phyloP scores from a whole-genome alignment of 1,284 basidiomycete genomes.

The Anthracocystis panici-leucophaei region DNA sequence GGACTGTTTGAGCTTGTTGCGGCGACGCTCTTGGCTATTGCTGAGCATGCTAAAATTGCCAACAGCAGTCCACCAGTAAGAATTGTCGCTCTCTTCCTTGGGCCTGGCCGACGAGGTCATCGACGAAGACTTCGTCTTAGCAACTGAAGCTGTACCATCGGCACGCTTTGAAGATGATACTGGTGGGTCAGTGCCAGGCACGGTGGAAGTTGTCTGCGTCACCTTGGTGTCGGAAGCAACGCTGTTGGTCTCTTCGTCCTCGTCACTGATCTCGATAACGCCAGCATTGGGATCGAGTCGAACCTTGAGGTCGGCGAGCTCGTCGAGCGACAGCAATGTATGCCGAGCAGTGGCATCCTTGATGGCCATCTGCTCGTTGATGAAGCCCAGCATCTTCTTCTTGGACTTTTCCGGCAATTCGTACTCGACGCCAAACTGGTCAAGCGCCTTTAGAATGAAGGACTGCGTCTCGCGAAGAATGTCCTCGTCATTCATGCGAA shows the following conservation, averaged over 20 bases:
- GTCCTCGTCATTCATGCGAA: constrained; percentile 68
- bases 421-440: constrained; percentile 50
- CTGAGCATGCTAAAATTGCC: constrained; percentile 36
- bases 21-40: constrained; percentile 39
- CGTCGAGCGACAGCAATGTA: constrained; percentile 56
- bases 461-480: constrained; percentile 62
- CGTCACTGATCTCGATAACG: constrained; percentile 48
- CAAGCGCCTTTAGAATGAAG: constrained; percentile 61
- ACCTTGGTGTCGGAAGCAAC: constrained; percentile 28
- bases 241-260: constrained; percentile 43
- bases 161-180: constrained; percentile 11
- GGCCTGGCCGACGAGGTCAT: constrained; percentile 5
- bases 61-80: constrained; percentile 51
- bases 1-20: constrained; percentile 54
- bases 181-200: not conserved
- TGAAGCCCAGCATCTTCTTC: constrained; percentile 58
- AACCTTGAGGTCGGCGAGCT: constrained; percentile 60
- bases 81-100: constrained; percentile 26
- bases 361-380: constrained; percentile 61
- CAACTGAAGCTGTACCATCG: constrained; percentile 1
- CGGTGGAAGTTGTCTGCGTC: constrained; percentile 12
- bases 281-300: constrained; percentile 38
- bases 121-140: not conserved
- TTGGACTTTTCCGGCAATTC: constrained; percentile 49
- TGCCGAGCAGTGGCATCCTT: constrained; percentile 46